Evolutionary conservation across 768 basidiomycete species (phyloP).

Genomic region (Auricularia sp.): DNA sequence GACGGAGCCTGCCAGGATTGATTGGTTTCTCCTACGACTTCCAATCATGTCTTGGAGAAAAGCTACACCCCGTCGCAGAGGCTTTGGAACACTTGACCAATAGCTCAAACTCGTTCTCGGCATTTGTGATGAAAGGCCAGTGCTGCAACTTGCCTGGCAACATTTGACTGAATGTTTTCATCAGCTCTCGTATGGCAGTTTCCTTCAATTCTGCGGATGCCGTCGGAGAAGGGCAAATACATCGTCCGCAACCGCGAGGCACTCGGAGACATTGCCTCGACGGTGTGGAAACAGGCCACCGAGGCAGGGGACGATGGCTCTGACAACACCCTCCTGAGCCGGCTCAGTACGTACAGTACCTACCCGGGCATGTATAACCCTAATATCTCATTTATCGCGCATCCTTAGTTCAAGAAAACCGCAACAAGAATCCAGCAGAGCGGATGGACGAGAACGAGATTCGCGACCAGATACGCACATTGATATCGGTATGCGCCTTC

Average conservation of each 20-base stretch:
- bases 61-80: slow-evolving; percentile 2
- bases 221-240: slow-evolving; percentile 8
- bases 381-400: background rate
- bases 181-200: slow-evolving; percentile 9
- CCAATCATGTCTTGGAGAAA: background rate
- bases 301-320: slow-evolving; percentile 3
- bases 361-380: slow-evolving; percentile 5
- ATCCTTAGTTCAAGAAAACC: background rate
- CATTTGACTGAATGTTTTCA: background rate
- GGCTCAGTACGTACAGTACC: background rate
- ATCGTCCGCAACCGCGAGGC: slow-evolving; percentile 6
- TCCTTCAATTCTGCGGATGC: slow-evolving; percentile 9
- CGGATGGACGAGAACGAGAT: slow-evolving; percentile 10
- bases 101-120: slow-evolving; percentile 1
- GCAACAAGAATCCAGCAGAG: background rate
- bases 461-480: slow-evolving; percentile 7
- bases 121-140: background rate
- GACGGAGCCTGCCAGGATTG: background rate
- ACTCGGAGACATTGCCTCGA: slow-evolving; percentile 8
- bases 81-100: slow-evolving; percentile 12
- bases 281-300: slow-evolving; percentile 6
- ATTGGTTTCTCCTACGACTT: slow-evolving; percentile 6
- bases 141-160: background rate
- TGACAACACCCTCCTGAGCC: background rate
- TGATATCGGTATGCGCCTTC: slow-evolving; percentile 3